phyloP scores from a whole-genome alignment of 495 filamentous ascomycete species.

The Hypomontagnella submonticulosa region DNA sequence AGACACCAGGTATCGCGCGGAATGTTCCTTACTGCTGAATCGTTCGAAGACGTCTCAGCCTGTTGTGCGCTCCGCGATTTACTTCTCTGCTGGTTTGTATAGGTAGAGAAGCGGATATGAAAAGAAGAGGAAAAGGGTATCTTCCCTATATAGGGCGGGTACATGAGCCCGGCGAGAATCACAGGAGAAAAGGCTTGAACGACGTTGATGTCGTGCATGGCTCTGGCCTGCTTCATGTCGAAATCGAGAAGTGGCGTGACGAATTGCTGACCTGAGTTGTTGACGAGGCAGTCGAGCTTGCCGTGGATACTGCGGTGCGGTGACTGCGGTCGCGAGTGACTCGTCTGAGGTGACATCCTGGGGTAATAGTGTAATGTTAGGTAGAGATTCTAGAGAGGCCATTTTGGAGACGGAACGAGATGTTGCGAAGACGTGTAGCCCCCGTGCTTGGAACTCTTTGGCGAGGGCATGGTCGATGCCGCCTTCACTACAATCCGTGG shows the following conservation, averaged over 20 bases:
- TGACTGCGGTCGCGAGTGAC: neutral
- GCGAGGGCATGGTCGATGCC: conserved; percentile 58
- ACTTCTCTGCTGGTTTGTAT: no score
- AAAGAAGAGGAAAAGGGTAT: no score
- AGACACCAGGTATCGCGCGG: no score
- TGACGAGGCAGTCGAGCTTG: conserved; percentile 5
- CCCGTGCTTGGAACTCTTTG: conserved; percentile 49
- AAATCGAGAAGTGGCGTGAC: neutral
- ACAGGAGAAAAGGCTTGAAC: no score
- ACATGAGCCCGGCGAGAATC: no score
- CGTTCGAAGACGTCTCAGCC: no score
- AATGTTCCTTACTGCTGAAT: no score
- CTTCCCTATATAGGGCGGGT: no score
- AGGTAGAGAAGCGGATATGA: no score
- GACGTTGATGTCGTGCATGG: neutral
- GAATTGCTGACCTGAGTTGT: conserved; percentile 3
- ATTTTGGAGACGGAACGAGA: neutral
- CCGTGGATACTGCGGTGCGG: neutral
- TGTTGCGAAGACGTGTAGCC: conserved; percentile 58
- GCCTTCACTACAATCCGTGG: conserved; percentile 59
- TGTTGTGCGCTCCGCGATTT: no score
- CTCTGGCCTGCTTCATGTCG: neutral
- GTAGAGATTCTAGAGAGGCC: neutral
- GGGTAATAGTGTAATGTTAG: neutral
- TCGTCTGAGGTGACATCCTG: conserved; percentile 1